Evolutionary conservation across 257 asterid species (phyloP).

Genomic region (Forsythia viridissima): DNA sequence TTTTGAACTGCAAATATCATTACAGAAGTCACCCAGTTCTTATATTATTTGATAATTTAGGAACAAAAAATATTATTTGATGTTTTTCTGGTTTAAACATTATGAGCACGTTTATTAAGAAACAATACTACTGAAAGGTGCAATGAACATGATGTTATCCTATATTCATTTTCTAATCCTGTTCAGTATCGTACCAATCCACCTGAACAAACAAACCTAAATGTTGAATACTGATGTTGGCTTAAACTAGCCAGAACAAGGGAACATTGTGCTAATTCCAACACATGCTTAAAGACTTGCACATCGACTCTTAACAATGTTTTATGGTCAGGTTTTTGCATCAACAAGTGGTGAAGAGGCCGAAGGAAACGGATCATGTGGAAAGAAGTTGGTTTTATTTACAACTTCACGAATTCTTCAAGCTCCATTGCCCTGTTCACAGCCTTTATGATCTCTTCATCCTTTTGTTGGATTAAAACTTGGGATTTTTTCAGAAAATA

Average conservation of each 20-base stretch:
- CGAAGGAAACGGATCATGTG: not conserved
- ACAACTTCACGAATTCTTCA: constrained; percentile 28
- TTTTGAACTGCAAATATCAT: too few relatives aligned
- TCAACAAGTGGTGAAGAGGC: not conserved
- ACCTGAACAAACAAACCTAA: not conserved
- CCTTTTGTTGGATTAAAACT: constrained; percentile 46
- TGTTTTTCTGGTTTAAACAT: too few relatives aligned
- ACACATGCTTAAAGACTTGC: not conserved
- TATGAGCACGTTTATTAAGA: too few relatives aligned
- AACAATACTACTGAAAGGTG: too few relatives aligned
- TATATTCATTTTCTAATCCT: not conserved
- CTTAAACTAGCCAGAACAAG: not conserved
- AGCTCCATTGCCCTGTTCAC: constrained; percentile 49
- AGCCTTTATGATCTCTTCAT: constrained; percentile 53
- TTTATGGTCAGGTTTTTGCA: constrained; percentile 8
- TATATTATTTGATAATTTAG: too few relatives aligned
- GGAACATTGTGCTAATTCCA: not conserved
- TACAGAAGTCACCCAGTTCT: too few relatives aligned
- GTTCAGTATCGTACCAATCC: too few relatives aligned
- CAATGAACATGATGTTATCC: not conserved
- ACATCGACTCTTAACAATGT: not conserved
- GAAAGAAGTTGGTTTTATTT: too few relatives aligned
- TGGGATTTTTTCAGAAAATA: constrained; percentile 38
- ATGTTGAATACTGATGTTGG: not conserved
- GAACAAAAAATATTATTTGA: too few relatives aligned